These are phyloP conservation scores for Saturnispora kantuleensis DNA, from an alignment of 805 yeast species.

Conservation along the genomic window DNA sequence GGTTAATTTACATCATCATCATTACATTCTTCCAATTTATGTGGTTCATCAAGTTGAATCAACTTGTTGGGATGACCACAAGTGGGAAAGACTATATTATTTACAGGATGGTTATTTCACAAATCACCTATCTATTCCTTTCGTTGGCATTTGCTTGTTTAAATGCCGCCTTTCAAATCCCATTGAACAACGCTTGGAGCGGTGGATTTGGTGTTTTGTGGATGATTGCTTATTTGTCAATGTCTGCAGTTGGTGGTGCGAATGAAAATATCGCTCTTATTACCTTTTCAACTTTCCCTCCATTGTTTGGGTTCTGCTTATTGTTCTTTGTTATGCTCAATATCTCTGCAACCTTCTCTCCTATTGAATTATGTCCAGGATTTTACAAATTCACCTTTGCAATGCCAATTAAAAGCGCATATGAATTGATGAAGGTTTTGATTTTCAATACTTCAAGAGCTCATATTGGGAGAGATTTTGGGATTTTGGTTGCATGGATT, in stretches of 20 bases:
- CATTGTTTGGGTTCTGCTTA: slow-evolving; percentile 61
- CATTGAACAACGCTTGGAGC: slow-evolving; percentile 43
- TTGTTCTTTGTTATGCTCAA: slow-evolving; percentile 60
- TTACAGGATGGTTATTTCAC: slow-evolving; percentile 43
- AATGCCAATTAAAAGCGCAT: slow-evolving; percentile 59
- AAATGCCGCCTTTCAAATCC: slow-evolving; percentile 59
- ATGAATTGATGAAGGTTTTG: slow-evolving; percentile 50
- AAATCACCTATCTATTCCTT: slow-evolving; percentile 44
- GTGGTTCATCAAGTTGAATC: slow-evolving; percentile 48
- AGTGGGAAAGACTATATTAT: slow-evolving; percentile 36
- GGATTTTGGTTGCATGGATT: slow-evolving; percentile 18
- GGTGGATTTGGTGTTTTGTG: slow-evolving; percentile 69
- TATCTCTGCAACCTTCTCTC: slow-evolving; percentile 59
- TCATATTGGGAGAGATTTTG: slow-evolving; percentile 22
- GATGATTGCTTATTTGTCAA: slow-evolving; percentile 57
- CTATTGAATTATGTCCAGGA: slow-evolving; percentile 47
- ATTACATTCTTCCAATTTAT: slow-evolving; percentile 63
- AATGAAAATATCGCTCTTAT: slow-evolving; percentile 56
- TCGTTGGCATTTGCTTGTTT: slow-evolving; percentile 51
- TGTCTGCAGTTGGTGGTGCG: slow-evolving; percentile 70
- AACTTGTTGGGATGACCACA: slow-evolving; percentile 33
- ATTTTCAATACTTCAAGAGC: slow-evolving; percentile 49
- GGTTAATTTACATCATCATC: slow-evolving; percentile 62
- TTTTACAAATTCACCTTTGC: slow-evolving; percentile 59
- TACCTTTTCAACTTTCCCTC: slow-evolving; percentile 45